Conservation (phyloP, 352 stramenopile genomes). For the Blastocystis sp. region DNA sequence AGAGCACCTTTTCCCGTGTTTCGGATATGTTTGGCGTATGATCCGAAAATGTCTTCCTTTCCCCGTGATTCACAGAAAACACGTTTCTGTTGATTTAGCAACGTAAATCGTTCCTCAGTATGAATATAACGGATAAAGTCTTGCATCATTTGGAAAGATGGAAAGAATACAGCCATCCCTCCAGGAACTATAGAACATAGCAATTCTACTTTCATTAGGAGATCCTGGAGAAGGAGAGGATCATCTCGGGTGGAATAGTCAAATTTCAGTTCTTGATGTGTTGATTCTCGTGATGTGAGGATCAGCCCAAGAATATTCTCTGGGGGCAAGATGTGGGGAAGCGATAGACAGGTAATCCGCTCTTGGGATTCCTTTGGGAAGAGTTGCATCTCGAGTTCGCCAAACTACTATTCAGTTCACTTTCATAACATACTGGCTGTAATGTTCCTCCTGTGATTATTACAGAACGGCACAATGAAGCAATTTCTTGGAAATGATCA, state of each 20-base stretch:
- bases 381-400: conserved; percentile 84
- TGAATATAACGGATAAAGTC: conserved; percentile 78
- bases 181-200: conserved; percentile 79
- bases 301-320: conserved; percentile 77
- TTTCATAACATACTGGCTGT: conserved; percentile 73
- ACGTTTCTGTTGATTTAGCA: conserved; percentile 79
- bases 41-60: conserved; percentile 78
- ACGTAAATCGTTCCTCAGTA: conserved; percentile 72
- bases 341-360: conserved; percentile 87
- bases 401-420: conserved; percentile 64
- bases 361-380: conserved; percentile 75
- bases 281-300: conserved; percentile 71
- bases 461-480: conserved; percentile 83
- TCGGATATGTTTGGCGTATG: conserved; percentile 73
- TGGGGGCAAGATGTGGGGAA: conserved; percentile 90
- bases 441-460: conserved; percentile 94
- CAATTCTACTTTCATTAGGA: conserved; percentile 69
- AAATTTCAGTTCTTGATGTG: conserved; percentile 83
- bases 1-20: conserved; percentile 70
- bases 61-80: conserved; percentile 87
- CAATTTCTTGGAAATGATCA: conserved; percentile 85
- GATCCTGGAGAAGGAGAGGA: conserved; percentile 79
- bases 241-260: conserved; percentile 74
- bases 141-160: conserved; percentile 90
- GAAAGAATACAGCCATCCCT: conserved; percentile 92